These are phyloP conservation scores for Nicotiana rustica DNA, from an alignment of 305 asterid genomes.

Conservation along the genomic window DNA sequence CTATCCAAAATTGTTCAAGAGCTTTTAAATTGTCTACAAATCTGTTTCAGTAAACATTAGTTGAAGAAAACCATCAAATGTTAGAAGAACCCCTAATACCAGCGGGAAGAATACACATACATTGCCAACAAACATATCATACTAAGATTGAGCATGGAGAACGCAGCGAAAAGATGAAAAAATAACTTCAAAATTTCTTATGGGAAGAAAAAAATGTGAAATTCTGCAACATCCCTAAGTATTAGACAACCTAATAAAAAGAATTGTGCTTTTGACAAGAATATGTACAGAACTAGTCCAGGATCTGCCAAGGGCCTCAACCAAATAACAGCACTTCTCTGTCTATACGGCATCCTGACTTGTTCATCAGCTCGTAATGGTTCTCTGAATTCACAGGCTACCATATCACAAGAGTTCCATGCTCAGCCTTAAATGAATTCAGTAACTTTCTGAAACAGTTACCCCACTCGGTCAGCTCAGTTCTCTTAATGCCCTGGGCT, in stretches of 20 bases:
- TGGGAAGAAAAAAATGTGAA: neutral
- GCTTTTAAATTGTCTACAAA: no score
- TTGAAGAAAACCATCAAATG: no score
- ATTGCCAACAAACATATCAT: neutral
- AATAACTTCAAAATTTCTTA: constrained; percentile 1
- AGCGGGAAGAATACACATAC: neutral
- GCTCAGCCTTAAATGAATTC: neutral
- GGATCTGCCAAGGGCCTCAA: constrained; percentile 18
- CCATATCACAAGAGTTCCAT: constrained; percentile 20
- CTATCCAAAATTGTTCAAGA: no score
- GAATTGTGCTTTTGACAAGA: neutral
- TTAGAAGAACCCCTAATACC: neutral
- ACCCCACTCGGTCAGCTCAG: constrained; percentile 5
- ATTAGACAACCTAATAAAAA: constrained; percentile 25
- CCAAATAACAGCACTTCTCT: neutral
- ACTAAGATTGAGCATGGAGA: constrained; percentile 9
- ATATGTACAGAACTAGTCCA: constrained; percentile 31
- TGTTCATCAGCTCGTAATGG: constrained; percentile 18
- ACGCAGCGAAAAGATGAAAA: neutral
- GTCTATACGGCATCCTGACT: constrained; percentile 7
- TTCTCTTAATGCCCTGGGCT: neutral
- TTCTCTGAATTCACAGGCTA: constrained; percentile 12
- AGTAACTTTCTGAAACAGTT: neutral
- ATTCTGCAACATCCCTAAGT: constrained; percentile 1
- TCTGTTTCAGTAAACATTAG: no score